Evolutionary conservation across 805 yeast species (phyloP).

Genomic region (Blastobotrys americana): DNA sequence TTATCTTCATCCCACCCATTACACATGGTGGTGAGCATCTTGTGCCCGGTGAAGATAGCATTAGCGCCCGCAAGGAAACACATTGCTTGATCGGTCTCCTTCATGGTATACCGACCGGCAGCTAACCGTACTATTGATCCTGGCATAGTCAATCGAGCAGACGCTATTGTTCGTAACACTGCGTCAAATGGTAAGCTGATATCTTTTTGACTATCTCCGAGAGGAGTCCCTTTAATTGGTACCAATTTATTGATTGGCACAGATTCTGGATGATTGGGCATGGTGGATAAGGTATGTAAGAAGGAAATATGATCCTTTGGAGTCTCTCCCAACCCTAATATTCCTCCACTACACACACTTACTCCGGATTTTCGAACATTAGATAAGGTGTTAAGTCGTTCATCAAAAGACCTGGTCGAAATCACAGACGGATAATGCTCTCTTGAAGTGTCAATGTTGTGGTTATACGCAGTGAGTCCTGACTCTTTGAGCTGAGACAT

Average conservation of each 20-base stretch:
- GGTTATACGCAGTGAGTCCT: constrained; percentile 77
- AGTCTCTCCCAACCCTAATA: constrained; percentile 71
- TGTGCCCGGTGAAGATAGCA: constrained; percentile 75
- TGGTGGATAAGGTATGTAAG: constrained; percentile 55
- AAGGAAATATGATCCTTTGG: constrained; percentile 64
- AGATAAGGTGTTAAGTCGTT: constrained; percentile 56
- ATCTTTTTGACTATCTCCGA: constrained; percentile 39
- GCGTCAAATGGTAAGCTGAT: constrained; percentile 50
- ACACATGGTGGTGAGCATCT: constrained; percentile 76
- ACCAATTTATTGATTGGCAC: constrained; percentile 73
- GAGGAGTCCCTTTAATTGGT: constrained; percentile 74
- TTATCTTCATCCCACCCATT: constrained; percentile 81
- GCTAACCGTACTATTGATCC: constrained; percentile 62
- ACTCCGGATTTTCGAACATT: constrained; percentile 60
- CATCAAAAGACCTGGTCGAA: constrained; percentile 64
- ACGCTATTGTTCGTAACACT: constrained; percentile 62
- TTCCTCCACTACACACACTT: constrained; percentile 72
- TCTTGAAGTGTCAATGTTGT: constrained; percentile 72
- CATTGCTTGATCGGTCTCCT: constrained; percentile 63
- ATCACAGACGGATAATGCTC: constrained; percentile 70
- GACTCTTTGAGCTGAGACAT: constrained; percentile 52
- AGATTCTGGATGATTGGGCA: constrained; percentile 72
- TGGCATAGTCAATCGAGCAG: constrained; percentile 73
- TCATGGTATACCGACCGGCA: constrained; percentile 78
- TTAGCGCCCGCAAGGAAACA: constrained; percentile 75